A percentile compares a stretch with the other conserved stretches of the same genome.
phyloP scores from a whole-genome alignment of 2,329 filamentous ascomycete species.

The Cadophora sp. region DNA sequence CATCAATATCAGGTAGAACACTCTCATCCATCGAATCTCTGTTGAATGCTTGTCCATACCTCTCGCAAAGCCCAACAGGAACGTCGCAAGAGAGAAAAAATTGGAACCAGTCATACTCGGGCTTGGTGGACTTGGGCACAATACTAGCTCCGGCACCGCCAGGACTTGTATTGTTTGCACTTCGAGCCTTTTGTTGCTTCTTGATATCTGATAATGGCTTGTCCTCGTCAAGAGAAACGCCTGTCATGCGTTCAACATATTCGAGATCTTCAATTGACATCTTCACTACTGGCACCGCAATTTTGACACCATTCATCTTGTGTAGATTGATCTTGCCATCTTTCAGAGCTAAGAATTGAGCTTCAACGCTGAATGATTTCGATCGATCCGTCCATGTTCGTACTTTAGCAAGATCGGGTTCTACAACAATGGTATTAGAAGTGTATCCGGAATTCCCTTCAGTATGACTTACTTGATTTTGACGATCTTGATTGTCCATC shows the following conservation, averaged over 20 bases:
- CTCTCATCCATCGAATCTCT: slow-evolving; percentile 97
- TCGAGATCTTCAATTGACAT: slow-evolving; percentile 96
- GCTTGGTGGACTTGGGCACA: slow-evolving; percentile 60
- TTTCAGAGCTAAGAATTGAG: slow-evolving; percentile 91
- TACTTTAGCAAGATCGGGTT: slow-evolving; percentile 83
- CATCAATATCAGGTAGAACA: slow-evolving; percentile 87
- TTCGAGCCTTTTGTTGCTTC: slow-evolving; percentile 41
- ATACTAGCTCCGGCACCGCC: slow-evolving; percentile 64
- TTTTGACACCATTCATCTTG: slow-evolving; percentile 98
- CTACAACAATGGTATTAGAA: slow-evolving; percentile 54
- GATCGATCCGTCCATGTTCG: slow-evolving; percentile 95
- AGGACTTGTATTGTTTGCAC: slow-evolving; percentile 39
- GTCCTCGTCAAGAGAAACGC: slow-evolving; percentile 87
- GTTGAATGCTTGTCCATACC: slow-evolving; percentile 88
- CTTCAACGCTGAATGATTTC: slow-evolving; percentile 96
- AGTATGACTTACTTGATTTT: slow-evolving; percentile 72
- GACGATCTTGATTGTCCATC: slow-evolving; percentile 59
- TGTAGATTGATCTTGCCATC: slow-evolving; percentile 98
- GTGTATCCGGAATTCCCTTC: neutral
- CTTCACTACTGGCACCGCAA: slow-evolving; percentile 92
- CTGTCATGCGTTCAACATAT: slow-evolving; percentile 89
- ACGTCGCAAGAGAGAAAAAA: slow-evolving; percentile 96
- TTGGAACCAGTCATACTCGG: slow-evolving; percentile 97
- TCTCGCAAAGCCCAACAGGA: slow-evolving; percentile 89
- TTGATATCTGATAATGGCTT: slow-evolving; percentile 90